phyloP scores from a whole-genome alignment of 208 protist genomes.

The Tritrichomonas foetus region DNA sequence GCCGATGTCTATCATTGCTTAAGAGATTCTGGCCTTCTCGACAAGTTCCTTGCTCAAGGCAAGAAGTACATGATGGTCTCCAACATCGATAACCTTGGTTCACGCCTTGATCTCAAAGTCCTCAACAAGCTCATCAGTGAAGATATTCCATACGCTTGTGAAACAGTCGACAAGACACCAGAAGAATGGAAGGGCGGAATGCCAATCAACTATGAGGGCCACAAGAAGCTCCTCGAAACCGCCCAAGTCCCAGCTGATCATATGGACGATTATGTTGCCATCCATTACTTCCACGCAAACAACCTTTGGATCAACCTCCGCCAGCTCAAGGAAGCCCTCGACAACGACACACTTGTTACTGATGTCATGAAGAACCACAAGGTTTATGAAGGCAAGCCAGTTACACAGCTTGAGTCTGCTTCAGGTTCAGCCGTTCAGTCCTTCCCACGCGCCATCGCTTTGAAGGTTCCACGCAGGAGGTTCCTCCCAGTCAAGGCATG shows the following conservation, averaged over 20 bases:
- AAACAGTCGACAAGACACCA: not conserved
- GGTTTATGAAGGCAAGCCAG: constrained; percentile 45
- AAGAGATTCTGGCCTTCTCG: constrained; percentile 69
- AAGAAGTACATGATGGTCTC: constrained; percentile 94
- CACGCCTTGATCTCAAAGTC: constrained; percentile 65
- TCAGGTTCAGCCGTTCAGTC: constrained; percentile 82
- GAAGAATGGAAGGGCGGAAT: not conserved
- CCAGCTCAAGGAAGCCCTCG: constrained; percentile 41
- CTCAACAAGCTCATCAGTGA: constrained; percentile 58
- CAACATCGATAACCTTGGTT: constrained; percentile 98
- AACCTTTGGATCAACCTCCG: constrained; percentile 92
- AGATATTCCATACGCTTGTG: not conserved
- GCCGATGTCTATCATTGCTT: constrained; percentile 91
- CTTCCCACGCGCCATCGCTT: constrained; percentile 68
- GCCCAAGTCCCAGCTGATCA: not conserved
- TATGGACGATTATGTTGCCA: constrained; percentile 54
- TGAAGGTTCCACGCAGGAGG: constrained; percentile 82
- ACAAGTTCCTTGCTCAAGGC: constrained; percentile 61
- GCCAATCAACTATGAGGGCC: not conserved
- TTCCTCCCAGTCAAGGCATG: constrained; percentile 93
- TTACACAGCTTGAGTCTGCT: constrained; percentile 56
- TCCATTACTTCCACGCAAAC: constrained; percentile 98
- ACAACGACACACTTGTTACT: constrained; percentile 40
- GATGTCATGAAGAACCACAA: constrained; percentile 56
- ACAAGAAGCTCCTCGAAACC: not conserved